Evolutionary conservation across 2,329 filamentous ascomycete genomes (phyloP).

Genomic region (Aspergillus caelatus): DNA sequence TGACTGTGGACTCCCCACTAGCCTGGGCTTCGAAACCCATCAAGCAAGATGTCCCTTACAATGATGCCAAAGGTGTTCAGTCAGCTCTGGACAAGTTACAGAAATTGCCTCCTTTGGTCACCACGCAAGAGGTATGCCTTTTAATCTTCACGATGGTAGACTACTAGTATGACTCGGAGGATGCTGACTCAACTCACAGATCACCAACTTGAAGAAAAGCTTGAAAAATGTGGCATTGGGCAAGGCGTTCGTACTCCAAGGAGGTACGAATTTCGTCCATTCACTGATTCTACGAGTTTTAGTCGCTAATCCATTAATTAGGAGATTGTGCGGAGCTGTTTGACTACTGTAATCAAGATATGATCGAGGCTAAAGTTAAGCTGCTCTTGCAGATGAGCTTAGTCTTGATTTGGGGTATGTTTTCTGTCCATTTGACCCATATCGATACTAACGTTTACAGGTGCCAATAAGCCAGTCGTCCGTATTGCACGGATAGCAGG

Average conservation of each 20-base stretch:
- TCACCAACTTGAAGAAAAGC: slow-evolving; percentile 74
- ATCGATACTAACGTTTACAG: slow-evolving; percentile 25
- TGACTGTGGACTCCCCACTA: slow-evolving; percentile 3
- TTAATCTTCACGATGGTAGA: neutral
- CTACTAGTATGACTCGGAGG: neutral
- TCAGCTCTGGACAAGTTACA: slow-evolving; percentile 46
- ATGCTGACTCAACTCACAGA: slow-evolving; percentile 42
- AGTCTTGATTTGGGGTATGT: slow-evolving; percentile 79
- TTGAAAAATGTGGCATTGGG: slow-evolving; percentile 86
- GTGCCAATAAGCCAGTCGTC: slow-evolving; percentile 75
- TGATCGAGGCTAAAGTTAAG: slow-evolving; percentile 96
- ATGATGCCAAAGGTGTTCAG: slow-evolving; percentile 44
- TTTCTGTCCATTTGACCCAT: slow-evolving; percentile 31
- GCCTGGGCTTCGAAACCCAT: slow-evolving; percentile 30
- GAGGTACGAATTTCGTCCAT: slow-evolving; percentile 55
- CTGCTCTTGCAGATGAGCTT: slow-evolving; percentile 95
- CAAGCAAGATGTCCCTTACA: slow-evolving; percentile 40
- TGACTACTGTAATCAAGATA: slow-evolving; percentile 86
- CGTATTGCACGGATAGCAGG: slow-evolving; percentile 95
- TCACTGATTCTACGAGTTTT: neutral
- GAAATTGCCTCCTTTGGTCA: slow-evolving; percentile 51
- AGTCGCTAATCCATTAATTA: slow-evolving; percentile 17
- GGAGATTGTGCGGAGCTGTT: slow-evolving; percentile 94
- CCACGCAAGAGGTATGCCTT: slow-evolving; percentile 44
- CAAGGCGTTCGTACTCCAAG: slow-evolving; percentile 91